Evolutionary conservation across 805 yeast species (phyloP).

Genomic region (Ogataea wickerhamii): DNA sequence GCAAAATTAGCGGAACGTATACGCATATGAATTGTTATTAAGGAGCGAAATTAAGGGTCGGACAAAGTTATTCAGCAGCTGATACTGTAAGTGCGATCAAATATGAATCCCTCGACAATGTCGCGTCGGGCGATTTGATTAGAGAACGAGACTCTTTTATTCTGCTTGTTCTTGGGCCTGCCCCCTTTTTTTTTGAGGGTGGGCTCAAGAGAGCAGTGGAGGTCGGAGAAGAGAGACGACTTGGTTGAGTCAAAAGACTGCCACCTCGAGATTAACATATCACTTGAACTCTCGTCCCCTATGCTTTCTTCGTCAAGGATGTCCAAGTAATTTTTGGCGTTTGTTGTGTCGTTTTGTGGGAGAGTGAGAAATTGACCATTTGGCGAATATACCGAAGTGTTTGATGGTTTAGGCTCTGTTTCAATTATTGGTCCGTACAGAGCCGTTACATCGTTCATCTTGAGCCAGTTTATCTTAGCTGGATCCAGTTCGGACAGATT

Average conservation of each 20-base stretch:
- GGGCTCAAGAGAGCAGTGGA: constrained; percentile 1
- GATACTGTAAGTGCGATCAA: constrained; percentile 33
- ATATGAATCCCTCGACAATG: constrained; percentile 39
- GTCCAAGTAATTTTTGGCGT: neutral
- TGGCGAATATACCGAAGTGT: neutral
- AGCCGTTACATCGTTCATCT: constrained; percentile 52
- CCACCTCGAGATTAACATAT: neutral
- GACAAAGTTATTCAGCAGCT: neutral
- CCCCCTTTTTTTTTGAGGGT: constrained; percentile 6
- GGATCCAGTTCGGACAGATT: constrained; percentile 47
- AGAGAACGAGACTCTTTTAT: constrained; percentile 38
- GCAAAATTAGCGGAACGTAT: neutral
- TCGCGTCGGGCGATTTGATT: constrained; percentile 43
- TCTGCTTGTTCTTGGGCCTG: constrained; percentile 5
- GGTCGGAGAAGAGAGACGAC: constrained; percentile 4
- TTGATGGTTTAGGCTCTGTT: constrained; percentile 3
- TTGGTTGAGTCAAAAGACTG: neutral
- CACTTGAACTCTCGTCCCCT: neutral
- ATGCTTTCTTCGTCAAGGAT: neutral
- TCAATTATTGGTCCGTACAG: constrained; percentile 47
- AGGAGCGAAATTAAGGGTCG: too few relatives aligned
- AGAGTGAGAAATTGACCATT: neutral
- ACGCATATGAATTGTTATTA: too few relatives aligned
- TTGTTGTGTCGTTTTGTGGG: neutral
- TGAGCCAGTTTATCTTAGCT: constrained; percentile 48